These are phyloP conservation scores for Lecanicillium sp. DNA, from an alignment of 2,329 filamentous ascomycete genomes.

Conservation along the genomic window DNA sequence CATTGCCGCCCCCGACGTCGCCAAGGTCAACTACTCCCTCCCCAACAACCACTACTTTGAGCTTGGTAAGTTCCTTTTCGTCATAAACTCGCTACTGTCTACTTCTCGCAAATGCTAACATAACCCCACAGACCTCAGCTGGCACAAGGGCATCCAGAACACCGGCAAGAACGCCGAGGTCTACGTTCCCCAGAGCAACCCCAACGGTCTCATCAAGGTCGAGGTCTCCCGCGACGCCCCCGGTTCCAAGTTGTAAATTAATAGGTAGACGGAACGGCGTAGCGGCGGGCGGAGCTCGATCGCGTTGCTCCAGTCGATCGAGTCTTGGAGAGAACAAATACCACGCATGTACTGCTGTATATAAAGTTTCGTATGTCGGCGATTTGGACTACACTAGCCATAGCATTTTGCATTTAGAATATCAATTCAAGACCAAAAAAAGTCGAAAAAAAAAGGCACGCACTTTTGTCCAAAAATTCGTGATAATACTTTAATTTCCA, in stretches of 20 bases:
- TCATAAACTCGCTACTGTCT: not conserved
- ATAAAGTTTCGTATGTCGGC: no score
- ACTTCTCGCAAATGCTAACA: conserved; percentile 10
- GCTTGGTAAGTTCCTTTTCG: conserved; percentile 54
- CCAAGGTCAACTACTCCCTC: conserved; percentile 71
- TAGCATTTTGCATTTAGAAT: no score
- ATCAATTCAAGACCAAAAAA: no score
- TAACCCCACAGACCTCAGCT: conserved; percentile 65
- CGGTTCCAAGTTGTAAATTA: conserved; percentile 7
- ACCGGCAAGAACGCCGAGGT: conserved; percentile 94
- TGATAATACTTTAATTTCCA: no score
- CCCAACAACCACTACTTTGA: conserved; percentile 99
- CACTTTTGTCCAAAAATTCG: no score
- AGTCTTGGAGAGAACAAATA: no score
- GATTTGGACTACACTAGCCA: no score
- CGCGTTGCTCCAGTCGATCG: no score
- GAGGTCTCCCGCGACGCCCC: conserved; percentile 56
- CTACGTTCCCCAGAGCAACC: conserved; percentile 84
- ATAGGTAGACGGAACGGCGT: not conserved
- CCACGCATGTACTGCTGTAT: no score
- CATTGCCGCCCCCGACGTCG: conserved; percentile 61
- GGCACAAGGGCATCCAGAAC: conserved; percentile 94
- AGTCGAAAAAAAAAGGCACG: no score
- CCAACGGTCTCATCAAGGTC: conserved; percentile 94
- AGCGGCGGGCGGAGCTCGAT: no score